Conservation (phyloP, 78 protist species). For the Diacronema lutheri region DNA sequence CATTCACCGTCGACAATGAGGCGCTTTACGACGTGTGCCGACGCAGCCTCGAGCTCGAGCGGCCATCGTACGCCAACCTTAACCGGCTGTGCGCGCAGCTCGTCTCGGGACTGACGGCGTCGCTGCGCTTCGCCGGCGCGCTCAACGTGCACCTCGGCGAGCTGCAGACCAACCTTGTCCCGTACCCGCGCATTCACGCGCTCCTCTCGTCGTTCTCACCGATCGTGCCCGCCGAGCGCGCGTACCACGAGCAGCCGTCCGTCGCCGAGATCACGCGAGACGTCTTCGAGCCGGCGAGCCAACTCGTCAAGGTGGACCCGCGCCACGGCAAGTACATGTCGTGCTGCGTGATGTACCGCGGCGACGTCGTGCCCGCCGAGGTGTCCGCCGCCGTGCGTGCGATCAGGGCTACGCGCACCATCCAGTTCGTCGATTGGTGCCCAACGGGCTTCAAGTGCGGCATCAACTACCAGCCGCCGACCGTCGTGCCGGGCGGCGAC, state of each 20-base stretch:
- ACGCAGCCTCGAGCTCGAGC: conserved; percentile 95
- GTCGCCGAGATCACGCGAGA: conserved; percentile 95
- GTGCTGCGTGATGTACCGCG: conserved; percentile 99
- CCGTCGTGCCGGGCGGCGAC: no score
- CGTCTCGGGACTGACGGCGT: conserved; percentile 94
- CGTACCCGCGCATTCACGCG: conserved; percentile 91
- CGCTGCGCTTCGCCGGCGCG: no score
- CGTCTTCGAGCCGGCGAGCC: conserved; percentile 97
- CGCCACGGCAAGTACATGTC: no score
- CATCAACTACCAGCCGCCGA: no score
- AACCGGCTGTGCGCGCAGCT: conserved; percentile 96
- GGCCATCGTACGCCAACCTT: conserved; percentile 97
- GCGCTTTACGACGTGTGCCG: conserved; percentile 96
- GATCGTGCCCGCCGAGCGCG: conserved; percentile 93
- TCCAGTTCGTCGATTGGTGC: no score
- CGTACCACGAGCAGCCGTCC: conserved; percentile 94
- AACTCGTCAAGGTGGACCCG: no score
- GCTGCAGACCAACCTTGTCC: conserved; percentile 98
- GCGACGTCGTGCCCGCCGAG: conserved; percentile 98
- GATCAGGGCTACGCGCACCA: conserved; percentile 96
- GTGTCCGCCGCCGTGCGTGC: no score
- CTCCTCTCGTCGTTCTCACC: conserved; percentile 79
- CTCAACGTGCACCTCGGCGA: conserved; percentile 96
- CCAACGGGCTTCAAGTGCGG: no score
- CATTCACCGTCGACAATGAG: conserved; percentile 61